Evolutionary conservation across 2,329 filamentous ascomycete species (phyloP).

Genomic region (Fusarium coicis): DNA sequence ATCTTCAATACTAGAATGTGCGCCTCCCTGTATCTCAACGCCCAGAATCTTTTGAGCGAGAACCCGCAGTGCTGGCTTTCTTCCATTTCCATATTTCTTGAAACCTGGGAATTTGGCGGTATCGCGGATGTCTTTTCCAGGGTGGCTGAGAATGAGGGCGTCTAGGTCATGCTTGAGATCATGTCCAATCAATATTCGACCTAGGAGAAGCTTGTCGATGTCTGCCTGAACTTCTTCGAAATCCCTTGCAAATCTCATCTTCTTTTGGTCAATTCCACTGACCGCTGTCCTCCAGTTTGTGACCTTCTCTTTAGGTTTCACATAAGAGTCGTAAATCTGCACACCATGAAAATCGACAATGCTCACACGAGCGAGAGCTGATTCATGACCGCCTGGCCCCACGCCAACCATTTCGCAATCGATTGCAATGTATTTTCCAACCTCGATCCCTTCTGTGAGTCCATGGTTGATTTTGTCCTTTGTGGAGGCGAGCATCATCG

Average conservation of each 20-base stretch:
- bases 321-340: conserved; percentile 94
- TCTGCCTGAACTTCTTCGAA: conserved; percentile 83
- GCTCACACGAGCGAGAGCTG: conserved; percentile 85
- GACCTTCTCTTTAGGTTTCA: conserved; percentile 79
- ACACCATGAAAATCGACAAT: conserved; percentile 93
- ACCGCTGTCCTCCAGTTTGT: conserved; percentile 91
- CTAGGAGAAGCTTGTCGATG: conserved; percentile 75
- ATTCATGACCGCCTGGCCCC: conserved; percentile 74
- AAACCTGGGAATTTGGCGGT: conserved; percentile 83
- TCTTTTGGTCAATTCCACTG: conserved; percentile 80
- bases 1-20: conserved; percentile 79
- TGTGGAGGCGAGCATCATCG: conserved; percentile 57
- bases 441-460: conserved; percentile 68
- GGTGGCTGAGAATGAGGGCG: conserved; percentile 81
- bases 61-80: conserved; percentile 73
- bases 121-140: conserved; percentile 82
- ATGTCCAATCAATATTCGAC: conserved; percentile 83
- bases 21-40: conserved; percentile 71
- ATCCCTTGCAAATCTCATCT: conserved; percentile 74
- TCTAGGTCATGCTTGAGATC: conserved; percentile 83
- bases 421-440: conserved; percentile 91
- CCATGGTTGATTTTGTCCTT: conserved; percentile 72
- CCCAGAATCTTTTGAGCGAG: conserved; percentile 68
- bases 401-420: conserved; percentile 99
- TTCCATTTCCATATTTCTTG: conserved; percentile 73